A percentile compares a stretch with the other conserved stretches of the same genome.
These are phyloP conservation scores for Aspergillus oerlinghausenensis DNA, from an alignment of 2,329 filamentous ascomycete species.

Conservation along the genomic window DNA sequence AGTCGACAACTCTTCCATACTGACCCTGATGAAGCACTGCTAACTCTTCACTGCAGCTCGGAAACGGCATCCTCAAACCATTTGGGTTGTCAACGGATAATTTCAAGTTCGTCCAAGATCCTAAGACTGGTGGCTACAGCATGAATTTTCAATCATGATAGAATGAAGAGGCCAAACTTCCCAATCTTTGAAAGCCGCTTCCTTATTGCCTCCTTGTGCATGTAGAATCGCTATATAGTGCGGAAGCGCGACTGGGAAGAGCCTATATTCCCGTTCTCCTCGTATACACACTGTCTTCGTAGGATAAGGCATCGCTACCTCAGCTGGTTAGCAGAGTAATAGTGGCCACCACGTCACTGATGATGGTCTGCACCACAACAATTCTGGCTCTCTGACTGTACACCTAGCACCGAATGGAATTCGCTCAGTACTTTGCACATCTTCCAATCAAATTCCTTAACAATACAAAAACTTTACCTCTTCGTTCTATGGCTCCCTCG, in stretches of 20 bases:
- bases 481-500: not conserved
- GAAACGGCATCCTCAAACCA: slow-evolving; percentile 85
- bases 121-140: slow-evolving; percentile 84
- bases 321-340: not conserved
- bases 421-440: not conserved
- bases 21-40: not conserved
- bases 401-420: not conserved
- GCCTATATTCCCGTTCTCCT: not conserved
- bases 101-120: slow-evolving; percentile 90
- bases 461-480: not conserved
- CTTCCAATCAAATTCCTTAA: not conserved
- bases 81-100: slow-evolving; percentile 93
- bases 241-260: not conserved
- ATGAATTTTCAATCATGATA: slow-evolving; percentile 66
- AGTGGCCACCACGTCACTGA: not conserved
- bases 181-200: not conserved
- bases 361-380: not conserved
- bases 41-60: slow-evolving; percentile 50
- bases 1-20: slow-evolving; percentile 26
- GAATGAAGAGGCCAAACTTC: not conserved
- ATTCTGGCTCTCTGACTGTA: not conserved
- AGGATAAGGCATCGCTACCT: not conserved
- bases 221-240: not conserved
- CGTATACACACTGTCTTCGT: not conserved
- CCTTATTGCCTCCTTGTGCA: not conserved